Evolutionary conservation across 2,329 filamentous ascomycete species (phyloP).

Genomic region (Ophiocordyceps robertsii): DNA sequence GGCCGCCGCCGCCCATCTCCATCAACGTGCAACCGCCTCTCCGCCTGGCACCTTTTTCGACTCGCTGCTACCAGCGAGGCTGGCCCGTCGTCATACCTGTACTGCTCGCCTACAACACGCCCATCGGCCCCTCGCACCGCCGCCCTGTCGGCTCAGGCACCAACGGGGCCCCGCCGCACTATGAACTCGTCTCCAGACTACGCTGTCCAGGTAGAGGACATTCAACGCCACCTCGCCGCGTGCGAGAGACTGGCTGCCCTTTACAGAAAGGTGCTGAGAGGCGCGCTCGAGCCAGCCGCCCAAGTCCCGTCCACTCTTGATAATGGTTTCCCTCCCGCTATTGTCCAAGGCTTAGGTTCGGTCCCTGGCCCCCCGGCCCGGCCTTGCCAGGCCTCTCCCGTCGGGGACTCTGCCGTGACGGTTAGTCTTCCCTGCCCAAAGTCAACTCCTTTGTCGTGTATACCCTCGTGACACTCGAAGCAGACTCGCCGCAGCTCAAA

Average conservation of each 20-base stretch:
- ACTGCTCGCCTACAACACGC: no score
- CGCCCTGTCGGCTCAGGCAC: neutral
- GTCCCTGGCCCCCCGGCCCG: neutral
- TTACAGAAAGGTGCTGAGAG: neutral
- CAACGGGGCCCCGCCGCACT: neutral
- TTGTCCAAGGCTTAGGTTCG: neutral
- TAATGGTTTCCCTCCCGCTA: neutral
- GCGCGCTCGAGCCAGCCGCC: neutral
- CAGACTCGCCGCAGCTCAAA: slow-evolving; percentile 1
- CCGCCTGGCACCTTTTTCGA: no score
- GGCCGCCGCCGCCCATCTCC: no score
- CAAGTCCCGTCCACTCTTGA: neutral
- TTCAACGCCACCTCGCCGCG: slow-evolving; percentile 1
- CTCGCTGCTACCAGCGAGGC: no score
- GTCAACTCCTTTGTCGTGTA: neutral
- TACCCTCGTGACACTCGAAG: neutral
- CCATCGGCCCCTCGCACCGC: no score
- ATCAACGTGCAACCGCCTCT: no score
- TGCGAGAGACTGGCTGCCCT: slow-evolving; percentile 1
- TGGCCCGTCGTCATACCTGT: no score
- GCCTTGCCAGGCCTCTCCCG: neutral
- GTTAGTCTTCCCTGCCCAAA: neutral
- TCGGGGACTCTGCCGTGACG: neutral
- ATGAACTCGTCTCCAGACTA: neutral
- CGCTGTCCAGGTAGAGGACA: neutral